phyloP scores from a whole-genome alignment of 1,139 yeast species.

The Nakaseomyces uthaithaninus region DNA sequence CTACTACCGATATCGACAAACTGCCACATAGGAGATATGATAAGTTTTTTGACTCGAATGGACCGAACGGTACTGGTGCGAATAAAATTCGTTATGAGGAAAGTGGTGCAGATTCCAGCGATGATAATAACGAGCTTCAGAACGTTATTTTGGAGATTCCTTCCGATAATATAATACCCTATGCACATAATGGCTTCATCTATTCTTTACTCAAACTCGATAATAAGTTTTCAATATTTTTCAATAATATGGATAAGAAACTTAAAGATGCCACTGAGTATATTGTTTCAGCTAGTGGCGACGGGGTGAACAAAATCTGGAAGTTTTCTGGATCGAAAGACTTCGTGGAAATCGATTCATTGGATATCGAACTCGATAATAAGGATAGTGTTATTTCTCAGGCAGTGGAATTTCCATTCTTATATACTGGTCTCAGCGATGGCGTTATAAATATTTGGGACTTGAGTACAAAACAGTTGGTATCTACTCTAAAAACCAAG shows the following conservation, averaged over 20 bases:
- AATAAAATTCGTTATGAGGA: constrained; percentile 2
- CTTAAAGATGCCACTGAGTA: constrained; percentile 33
- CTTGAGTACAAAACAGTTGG: constrained; percentile 63
- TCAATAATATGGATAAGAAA: constrained; percentile 5
- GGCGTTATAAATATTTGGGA: constrained; percentile 81
- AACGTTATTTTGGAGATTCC: constrained; percentile 51
- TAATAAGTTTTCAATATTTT: constrained; percentile 11
- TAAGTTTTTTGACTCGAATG: constrained; percentile 82
- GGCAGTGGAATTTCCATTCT: constrained; percentile 50
- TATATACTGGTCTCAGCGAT: constrained; percentile 71
- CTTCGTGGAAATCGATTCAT: constrained; percentile 15
- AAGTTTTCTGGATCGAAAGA: constrained; percentile 26
- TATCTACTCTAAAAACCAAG: constrained; percentile 47
- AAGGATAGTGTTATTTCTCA: constrained; percentile 65
- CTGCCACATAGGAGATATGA: constrained; percentile 79
- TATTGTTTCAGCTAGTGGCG: constrained; percentile 77
- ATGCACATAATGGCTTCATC: constrained; percentile 89
- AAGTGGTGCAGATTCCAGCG: neutral
- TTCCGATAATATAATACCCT: constrained; percentile 53
- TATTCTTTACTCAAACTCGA: constrained; percentile 48
- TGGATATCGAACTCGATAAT: constrained; percentile 43
- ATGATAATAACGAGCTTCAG: neutral
- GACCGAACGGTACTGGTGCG: constrained; percentile 55
- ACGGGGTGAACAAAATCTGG: constrained; percentile 81
- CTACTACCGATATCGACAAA: constrained; percentile 18